Evolutionary conservation across 352 stramenopile species (phyloP).

Genomic region (Paralagenidium karlingii): DNA sequence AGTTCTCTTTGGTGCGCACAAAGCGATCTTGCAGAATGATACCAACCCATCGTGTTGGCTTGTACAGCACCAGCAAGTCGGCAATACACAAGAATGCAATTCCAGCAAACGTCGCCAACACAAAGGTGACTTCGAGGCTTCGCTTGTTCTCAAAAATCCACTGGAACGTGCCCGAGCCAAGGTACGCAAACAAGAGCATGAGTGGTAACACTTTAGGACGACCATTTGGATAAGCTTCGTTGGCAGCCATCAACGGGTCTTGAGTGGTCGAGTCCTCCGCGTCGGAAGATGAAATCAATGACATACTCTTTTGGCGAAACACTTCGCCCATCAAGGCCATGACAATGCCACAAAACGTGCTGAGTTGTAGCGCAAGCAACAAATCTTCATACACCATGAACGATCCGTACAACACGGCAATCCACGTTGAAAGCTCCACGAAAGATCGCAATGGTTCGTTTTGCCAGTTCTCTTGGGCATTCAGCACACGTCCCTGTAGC

Average conservation of each 20-base stretch:
- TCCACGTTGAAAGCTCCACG: conserved; percentile 73
- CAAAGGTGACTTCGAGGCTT: conserved; percentile 66
- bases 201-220: conserved; percentile 17
- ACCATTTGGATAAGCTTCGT: too few relatives aligned
- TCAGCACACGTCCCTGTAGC: conserved; percentile 61
- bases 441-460: conserved; percentile 66
- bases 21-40: conserved; percentile 79
- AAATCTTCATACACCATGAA: conserved; percentile 77
- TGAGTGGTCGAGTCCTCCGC: conserved; percentile 1
- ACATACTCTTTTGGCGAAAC: too few relatives aligned
- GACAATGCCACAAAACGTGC: conserved; percentile 72
- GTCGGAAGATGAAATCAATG: too few relatives aligned
- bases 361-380: conserved; percentile 60
- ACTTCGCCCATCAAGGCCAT: conserved; percentile 68
- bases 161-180: conserved; percentile 75
- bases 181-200: conserved; percentile 77
- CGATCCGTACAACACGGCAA: conserved; percentile 61
- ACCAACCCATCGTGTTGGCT: conserved; percentile 36
- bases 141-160: conserved; percentile 85
- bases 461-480: conserved; percentile 68
- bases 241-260: too few relatives aligned
- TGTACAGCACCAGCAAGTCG: conserved; percentile 33
- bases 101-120: conserved; percentile 61
- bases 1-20: conserved; percentile 58
- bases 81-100: conserved; percentile 77